Conservation (phyloP, 495 filamentous ascomycete species). For the Aspergillus diversus region DNA sequence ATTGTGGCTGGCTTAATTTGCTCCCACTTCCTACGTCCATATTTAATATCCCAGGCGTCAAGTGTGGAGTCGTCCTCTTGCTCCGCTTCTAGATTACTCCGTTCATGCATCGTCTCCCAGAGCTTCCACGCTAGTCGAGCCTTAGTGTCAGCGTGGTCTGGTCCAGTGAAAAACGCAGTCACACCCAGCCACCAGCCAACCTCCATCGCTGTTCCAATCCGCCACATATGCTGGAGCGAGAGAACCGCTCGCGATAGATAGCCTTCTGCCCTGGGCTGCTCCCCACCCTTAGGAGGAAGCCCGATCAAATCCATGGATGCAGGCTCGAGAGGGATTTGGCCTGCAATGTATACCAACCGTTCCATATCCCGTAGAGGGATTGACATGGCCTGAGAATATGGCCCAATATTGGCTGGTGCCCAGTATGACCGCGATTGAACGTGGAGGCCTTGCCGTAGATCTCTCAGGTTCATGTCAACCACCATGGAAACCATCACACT, state of each 20-base stretch:
- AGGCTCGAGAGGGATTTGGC: conserved; percentile 89
- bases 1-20: conserved; percentile 18
- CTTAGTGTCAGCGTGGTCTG: conserved; percentile 33
- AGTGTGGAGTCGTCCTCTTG: conserved; percentile 50
- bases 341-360: conserved; percentile 67
- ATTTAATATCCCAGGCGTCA: conserved; percentile 75
- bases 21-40: conserved; percentile 47
- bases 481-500: conserved; percentile 65
- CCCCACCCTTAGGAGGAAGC: conserved; percentile 1
- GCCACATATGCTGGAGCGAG: conserved; percentile 85
- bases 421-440: conserved; percentile 95
- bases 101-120: conserved; percentile 56
- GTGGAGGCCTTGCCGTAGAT: conserved; percentile 66
- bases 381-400: conserved; percentile 89
- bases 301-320: conserved; percentile 67
- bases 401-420: conserved; percentile 97
- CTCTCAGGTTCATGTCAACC: conserved; percentile 40
- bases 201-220: conserved; percentile 73
- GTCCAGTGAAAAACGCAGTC: conserved; percentile 67
- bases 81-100: conserved; percentile 30
- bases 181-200: conserved; percentile 74
- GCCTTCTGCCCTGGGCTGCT: conserved; percentile 30
- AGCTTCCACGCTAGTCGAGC: conserved; percentile 48
- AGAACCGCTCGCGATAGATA: conserved; percentile 59
- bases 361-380: conserved; percentile 46